Evolutionary conservation across 169 alveolate species (phyloP), one percentile per base, ranked within the genome.

Genomic region (Amoebophrya sp.): DNA sequence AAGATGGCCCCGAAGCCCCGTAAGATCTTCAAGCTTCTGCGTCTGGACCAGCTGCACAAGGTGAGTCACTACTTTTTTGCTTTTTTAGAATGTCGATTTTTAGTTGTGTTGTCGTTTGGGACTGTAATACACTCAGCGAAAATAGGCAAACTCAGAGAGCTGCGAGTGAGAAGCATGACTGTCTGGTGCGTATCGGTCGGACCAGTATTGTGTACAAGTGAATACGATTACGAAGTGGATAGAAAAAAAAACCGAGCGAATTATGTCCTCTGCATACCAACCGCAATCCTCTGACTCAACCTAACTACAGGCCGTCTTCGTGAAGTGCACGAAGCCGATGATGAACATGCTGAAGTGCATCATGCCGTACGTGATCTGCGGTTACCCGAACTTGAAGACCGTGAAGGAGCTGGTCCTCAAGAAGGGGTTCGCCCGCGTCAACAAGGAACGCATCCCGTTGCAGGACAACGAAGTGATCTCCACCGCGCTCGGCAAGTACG

Each of bases 41-140:
- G 99, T 90, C 97, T 99, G 92, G 97, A 98, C 91, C 99, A 99
- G 97, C 94, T 99, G 94, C 99, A 99, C 98, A 99, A 98, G 96
- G 99, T 98, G 96, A 77, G 40, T 91, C 77, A 23, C 93, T 91
- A 40, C 77, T 77, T 90, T 77, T 77, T n/a, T 2, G 91, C 1
- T 32, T n/a, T 35, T 0, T 1, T 10, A 23, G 12, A 10, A 53
- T 53, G 23, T 23, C 23, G 23, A 77, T 25, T n/a, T 18, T 77
- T 32, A 23, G 39, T 32, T 77, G 89, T 77, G 89, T 18, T 25
- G 12, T 77, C 32, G 89, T 10, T 32, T n/a, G 18, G 32, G 25
- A 29, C 77, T 23, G 77, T 23, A 23, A 23, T 23, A 23, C 32
- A 23, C 77, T 54, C 10, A 53, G 23, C 10, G 23, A 3, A 47